These are phyloP conservation scores for Diaporthe sp. DNA, from an alignment of 2,329 filamentous ascomycete genomes.

Conservation along the genomic window DNA sequence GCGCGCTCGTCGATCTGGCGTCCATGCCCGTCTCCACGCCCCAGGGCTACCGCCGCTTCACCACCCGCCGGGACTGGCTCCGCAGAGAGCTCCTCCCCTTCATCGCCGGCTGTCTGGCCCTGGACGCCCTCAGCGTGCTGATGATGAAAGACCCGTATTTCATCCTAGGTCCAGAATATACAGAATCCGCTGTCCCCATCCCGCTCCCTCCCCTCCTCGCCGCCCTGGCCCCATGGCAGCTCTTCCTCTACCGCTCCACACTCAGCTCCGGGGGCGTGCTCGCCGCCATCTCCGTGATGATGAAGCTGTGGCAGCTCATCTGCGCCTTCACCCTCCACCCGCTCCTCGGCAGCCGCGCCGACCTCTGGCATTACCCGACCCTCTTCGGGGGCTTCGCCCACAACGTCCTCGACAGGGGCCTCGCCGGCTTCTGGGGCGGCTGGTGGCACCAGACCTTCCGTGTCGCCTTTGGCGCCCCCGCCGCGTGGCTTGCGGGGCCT, in stretches of 20 bases:
- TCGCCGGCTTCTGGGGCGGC: constrained; percentile 85
- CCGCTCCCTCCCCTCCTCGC: constrained; percentile 60
- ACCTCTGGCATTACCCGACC: constrained; percentile 68
- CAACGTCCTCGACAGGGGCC: constrained; percentile 75
- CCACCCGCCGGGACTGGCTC: constrained; percentile 61
- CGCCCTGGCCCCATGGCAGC: constrained; percentile 57
- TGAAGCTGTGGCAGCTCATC: constrained; percentile 71
- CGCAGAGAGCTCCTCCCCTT: constrained; percentile 59
- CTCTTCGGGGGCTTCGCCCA: constrained; percentile 66
- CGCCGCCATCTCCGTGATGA: constrained; percentile 71
- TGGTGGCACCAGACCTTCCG: constrained; percentile 96
- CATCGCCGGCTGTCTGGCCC: constrained; percentile 71
- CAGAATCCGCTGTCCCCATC: constrained; percentile 54
- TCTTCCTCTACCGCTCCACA: constrained; percentile 69
- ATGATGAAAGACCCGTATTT: constrained; percentile 88
- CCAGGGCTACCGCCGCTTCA: constrained; percentile 61
- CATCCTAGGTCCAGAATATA: constrained; percentile 61
- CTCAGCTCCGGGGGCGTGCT: constrained; percentile 70
- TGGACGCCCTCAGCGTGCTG: constrained; percentile 78
- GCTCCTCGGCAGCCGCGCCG: constrained; percentile 64
- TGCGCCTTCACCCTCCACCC: constrained; percentile 64
- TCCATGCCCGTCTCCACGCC: constrained; percentile 57
- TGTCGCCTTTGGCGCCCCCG: constrained; percentile 75
- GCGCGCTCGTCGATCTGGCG: constrained; percentile 56
- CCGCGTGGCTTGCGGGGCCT: constrained; percentile 61